Evolutionary conservation across 1,284 basidiomycete species (phyloP).

Genomic region (Heimioporus punctisporus): DNA sequence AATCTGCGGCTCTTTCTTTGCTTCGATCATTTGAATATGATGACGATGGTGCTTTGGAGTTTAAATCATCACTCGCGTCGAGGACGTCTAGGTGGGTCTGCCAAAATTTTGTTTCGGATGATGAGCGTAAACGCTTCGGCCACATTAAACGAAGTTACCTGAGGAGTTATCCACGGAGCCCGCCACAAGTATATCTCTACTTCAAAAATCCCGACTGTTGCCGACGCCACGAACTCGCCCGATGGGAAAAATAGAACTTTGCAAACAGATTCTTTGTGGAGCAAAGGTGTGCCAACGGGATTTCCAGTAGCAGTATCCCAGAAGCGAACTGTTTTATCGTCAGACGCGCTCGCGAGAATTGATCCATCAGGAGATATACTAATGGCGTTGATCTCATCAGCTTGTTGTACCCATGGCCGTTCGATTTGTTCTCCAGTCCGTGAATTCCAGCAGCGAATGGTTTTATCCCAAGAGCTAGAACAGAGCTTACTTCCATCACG

Average conservation of each 20-base stretch:
- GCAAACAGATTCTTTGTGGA: accelerated
- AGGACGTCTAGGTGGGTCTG: no score
- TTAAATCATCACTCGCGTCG: no score
- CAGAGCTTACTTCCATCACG: constrained; percentile 5
- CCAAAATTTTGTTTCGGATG: no score
- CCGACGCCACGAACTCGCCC: constrained; percentile 8
- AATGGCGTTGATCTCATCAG: background rate
- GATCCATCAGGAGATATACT: constrained; percentile 2
- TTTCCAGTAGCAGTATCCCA: constrained; percentile 5
- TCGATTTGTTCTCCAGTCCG: background rate
- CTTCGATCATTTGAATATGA: no score
- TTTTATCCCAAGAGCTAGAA: background rate
- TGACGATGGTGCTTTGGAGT: no score
- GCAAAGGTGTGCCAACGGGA: background rate
- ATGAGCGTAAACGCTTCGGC: no score
- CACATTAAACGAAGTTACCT: no score
- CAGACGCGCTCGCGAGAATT: constrained; percentile 9
- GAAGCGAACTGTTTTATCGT: constrained; percentile 7
- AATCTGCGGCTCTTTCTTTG: no score
- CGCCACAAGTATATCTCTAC: constrained; percentile 8
- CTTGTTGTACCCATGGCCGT: constrained; percentile 8
- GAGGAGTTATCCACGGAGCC: background rate
- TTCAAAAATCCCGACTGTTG: background rate
- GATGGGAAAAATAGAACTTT: constrained; percentile 4
- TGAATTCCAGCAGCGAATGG: constrained; percentile 7